Evolutionary conservation across 2,329 filamentous ascomycete genomes (phyloP), one percentile per base, ranked within the genome.

Genomic region (Botrytis deweyae): DNA sequence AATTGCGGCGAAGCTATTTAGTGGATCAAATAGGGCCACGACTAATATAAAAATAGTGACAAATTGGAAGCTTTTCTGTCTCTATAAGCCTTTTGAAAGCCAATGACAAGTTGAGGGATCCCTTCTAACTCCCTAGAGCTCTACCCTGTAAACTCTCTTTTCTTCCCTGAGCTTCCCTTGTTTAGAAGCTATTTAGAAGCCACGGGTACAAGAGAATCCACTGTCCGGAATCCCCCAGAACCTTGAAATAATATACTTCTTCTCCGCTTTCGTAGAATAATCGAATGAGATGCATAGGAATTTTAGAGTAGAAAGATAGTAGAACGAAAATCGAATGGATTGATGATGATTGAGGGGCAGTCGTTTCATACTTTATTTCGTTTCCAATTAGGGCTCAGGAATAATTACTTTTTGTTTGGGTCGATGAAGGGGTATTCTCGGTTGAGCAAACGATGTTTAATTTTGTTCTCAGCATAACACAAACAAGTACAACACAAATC

Each of bases 141-240:
- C 68, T 38, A 38, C 68, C 59, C 33, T 63, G 68, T 25, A 63
- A 64, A 52, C 49, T 42, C 49, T 68, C 1, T 68, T 55, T 40
- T 55, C 65, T 55, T 68, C 46, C 40, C n/a, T 65, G 62, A 44
- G 61, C 61, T 64, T 29, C 62, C 63, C 64, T 52, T 67, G 46
- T 20, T 52, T 38, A 20, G 46, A 67, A 67, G 64, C 64, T 40
- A 67, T 38, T 40, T 67, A 18, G 64, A 52, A 67, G 55, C 55
- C 33, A 62, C 40, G 42, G 67, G 40, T 70, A 64, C 55, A 18
- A 71, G 58, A 40, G 33, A n/a, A 52, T 71, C 69, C 69, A 71
- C 69, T 40, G 69, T 52, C 69, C 58, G 69, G 55, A 63, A 71
- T 71, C n/a, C 69, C 69, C 69, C 59, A 71, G 69, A 71, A 71